phyloP scores from a whole-genome alignment of 345 rosid species.

The Gossypium mustelinum region DNA sequence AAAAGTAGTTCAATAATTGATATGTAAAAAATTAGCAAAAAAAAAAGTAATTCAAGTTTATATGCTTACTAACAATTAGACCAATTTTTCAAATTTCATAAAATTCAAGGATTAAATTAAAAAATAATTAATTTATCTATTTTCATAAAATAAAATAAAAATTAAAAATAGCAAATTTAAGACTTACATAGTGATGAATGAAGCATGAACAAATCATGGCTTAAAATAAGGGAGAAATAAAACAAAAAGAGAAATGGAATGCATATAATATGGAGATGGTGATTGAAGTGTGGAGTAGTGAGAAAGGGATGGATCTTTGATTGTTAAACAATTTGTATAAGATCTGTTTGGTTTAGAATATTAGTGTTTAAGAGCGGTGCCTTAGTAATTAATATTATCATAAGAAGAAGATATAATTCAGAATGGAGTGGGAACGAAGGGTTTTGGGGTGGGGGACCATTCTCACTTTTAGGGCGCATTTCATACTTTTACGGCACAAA shows the following conservation, averaged over 20 bases:
- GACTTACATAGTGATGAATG: not conserved
- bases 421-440: not conserved
- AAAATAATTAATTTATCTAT: no score
- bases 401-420: not conserved
- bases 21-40: no score
- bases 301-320: not conserved
- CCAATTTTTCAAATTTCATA: no score
- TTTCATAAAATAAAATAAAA: no score
- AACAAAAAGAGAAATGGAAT: no score
- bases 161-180: not conserved
- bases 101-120: no score
- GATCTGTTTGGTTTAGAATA: constrained; percentile 1
- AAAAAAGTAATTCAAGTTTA: no score
- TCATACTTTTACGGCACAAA: constrained; percentile 8
- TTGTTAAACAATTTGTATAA: not conserved
- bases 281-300: not conserved
- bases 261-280: not conserved
- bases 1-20: no score
- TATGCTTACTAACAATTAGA: no score
- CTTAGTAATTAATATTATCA: not conserved
- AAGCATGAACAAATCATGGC: not conserved
- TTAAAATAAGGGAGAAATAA: not conserved
- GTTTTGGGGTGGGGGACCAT: not conserved
- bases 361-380: not conserved
- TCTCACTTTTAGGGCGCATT: not conserved